Evolutionary conservation across 2,329 filamentous ascomycete species (phyloP).

Genomic region (Aspergillus fructus): DNA sequence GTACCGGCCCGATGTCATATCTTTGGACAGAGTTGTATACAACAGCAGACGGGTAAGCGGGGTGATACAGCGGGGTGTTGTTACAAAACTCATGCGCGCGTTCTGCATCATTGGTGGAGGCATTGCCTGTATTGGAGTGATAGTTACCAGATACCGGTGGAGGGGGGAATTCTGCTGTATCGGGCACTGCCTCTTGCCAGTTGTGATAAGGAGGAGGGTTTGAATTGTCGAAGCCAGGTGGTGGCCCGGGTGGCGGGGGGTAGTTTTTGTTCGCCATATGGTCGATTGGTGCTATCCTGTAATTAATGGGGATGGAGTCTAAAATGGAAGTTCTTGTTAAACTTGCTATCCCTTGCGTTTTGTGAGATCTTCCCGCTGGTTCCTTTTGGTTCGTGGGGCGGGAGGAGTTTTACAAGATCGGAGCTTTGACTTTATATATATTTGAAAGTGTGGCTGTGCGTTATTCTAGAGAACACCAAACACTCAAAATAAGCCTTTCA

Average conservation of each 20-base stretch:
- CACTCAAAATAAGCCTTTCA: not conserved
- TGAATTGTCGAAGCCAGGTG: constrained; percentile 22
- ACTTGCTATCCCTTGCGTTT: no score
- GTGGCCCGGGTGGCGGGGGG: constrained; percentile 4
- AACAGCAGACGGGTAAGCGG: constrained; percentile 43
- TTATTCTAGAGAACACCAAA: not conserved
- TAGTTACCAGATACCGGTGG: constrained; percentile 57
- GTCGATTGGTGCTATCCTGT: no score
- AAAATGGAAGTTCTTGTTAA: not conserved
- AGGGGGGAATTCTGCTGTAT: constrained; percentile 59
- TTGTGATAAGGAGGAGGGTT: constrained; percentile 58
- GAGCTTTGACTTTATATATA: not conserved
- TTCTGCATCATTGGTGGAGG: constrained; percentile 53
- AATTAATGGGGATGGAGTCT: not conserved
- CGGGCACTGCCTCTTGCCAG: constrained; percentile 59
- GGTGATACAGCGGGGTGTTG: constrained; percentile 51
- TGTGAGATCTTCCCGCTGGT: no score
- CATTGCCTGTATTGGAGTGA: constrained; percentile 58
- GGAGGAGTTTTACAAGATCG: not conserved
- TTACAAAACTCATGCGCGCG: constrained; percentile 58
- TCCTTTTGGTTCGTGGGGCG: not conserved
- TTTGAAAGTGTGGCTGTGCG: not conserved
- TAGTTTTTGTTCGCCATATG: constrained; percentile 1
- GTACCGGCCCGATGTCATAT: constrained; percentile 47
- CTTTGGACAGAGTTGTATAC: constrained; percentile 45